A percentile compares a stretch with the other conserved stretches of the same genome.
These are phyloP conservation scores for Beta corolliflora DNA, from an alignment of 179 eudicot species.

Conservation along the genomic window DNA sequence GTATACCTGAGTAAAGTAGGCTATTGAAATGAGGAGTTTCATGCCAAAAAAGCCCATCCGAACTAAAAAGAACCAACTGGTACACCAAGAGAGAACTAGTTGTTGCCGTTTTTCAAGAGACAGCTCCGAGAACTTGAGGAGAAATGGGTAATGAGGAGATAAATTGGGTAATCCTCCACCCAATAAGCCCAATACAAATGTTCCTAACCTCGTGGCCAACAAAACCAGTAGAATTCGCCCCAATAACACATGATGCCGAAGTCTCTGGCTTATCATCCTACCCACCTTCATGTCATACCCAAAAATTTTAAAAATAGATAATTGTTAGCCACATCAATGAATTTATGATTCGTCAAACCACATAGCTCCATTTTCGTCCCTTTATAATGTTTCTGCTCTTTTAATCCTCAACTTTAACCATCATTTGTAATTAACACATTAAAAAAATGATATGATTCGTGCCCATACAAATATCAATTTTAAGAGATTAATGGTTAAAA, in stretches of 20 bases:
- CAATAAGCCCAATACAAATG: conserved; percentile 28
- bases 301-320: background rate
- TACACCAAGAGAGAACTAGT: conserved; percentile 39
- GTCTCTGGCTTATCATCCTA: conserved; percentile 36
- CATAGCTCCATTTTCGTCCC: no score
- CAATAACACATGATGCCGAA: conserved; percentile 38
- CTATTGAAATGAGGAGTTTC: conserved; percentile 37
- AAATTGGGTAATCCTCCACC: conserved; percentile 28
- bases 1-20: conserved; percentile 56
- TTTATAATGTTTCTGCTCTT: no score
- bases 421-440: no score
- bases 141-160: conserved; percentile 40
- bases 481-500: no score
- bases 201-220: conserved; percentile 57
- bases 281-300: conserved; percentile 34
- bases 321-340: background rate
- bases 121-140: conserved; percentile 39
- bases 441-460: no score
- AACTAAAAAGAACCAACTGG: conserved; percentile 30
- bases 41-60: conserved; percentile 35
- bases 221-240: conserved; percentile 19
- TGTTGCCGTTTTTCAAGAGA: conserved; percentile 32
- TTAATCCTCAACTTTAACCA: no score
- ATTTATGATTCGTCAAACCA: no score
- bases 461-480: no score